Evolutionary conservation across 148 eudicot species (phyloP), one percentile per base, ranked within the genome.

Genomic region (Suaeda aralocaspica): DNA sequence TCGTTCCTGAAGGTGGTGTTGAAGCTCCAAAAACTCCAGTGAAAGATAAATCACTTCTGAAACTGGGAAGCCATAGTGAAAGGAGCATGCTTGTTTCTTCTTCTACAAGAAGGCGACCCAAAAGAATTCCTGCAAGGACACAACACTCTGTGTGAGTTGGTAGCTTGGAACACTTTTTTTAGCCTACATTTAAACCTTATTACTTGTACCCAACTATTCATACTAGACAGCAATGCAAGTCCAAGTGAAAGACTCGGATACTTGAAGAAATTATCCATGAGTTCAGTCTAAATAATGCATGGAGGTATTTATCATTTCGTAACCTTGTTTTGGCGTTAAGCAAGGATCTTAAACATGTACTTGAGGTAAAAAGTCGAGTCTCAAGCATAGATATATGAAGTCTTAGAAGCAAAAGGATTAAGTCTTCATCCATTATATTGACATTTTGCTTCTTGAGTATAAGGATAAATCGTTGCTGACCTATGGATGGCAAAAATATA

Each of bases 81-180:
- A 25, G 18, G n/a, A 2, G 22, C 48, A 29, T 21, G 12, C 46
- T 62, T 44, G 24, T n/a, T 56, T 28, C 44, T 69, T 30, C 73
- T 44, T 36, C 12, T 29, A 29, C 13, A 9, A 69, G 33, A 55
- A 69, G 51, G 30, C 48, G 4, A 60, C 49, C 60, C 3, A n/a
- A 16, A 2, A 50, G 9, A 24, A 71, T 24, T 34, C 42, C 6
- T 22, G 56, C 68, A 21, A 71, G 72, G 71, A 77, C 80, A 26
- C 61, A 66, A 18, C 75, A 77, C 59, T 49, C 6, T 14, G 51
- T 77, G 80, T 77, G 55, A 77, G 79, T 66, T 71, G 25, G n/a
- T 12, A 31, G 13, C 33, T 67, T 59, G 29, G 26, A 55, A 26
- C 51, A 11, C 24, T 8, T 59, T 25, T 15, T 59, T 30, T 44